A percentile compares a stretch with the other conserved stretches of the same genome.
These are phyloP conservation scores for Saccharum hybrid DNA, from an alignment of 202 grass and related monocot species.

Conservation along the genomic window DNA sequence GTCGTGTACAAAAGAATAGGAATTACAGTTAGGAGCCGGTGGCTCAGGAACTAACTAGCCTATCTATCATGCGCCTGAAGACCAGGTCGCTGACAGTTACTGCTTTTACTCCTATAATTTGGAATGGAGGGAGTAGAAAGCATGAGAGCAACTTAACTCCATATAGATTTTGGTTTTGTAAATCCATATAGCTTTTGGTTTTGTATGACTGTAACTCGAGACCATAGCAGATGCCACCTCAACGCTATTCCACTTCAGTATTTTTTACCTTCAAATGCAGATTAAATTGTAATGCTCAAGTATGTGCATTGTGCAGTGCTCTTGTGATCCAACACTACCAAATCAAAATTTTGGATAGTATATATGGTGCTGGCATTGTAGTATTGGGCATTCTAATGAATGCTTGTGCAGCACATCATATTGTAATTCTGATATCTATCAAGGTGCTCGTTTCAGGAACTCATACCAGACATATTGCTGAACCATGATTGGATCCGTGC, in stretches of 20 bases:
- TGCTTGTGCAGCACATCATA: not conserved
- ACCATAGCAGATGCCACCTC: conserved; percentile 1
- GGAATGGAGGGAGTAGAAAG: not conserved
- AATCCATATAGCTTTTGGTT: not conserved
- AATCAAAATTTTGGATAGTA: not conserved
- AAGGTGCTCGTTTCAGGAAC: conserved; percentile 52
- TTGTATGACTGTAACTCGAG: not conserved
- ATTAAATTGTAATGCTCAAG: not conserved
- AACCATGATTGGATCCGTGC: conserved; percentile 82
- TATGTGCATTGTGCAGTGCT: not conserved
- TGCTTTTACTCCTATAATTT: not conserved
- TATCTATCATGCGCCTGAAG: too few species aligned
- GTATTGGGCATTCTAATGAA: not conserved
- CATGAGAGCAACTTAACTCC: not conserved
- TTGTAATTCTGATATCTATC: conserved; percentile 21
- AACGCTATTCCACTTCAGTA: not conserved
- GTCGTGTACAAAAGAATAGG: too few species aligned
- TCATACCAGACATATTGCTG: conserved; percentile 55
- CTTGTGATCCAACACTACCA: not conserved
- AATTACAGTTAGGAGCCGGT: too few species aligned
- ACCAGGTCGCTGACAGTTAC: not conserved
- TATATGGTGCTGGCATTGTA: not conserved
- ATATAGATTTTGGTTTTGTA: not conserved
- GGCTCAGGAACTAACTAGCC: too few species aligned
- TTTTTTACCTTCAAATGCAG: not conserved